Evolutionary conservation across 768 basidiomycete genomes (phyloP), one percentile per base, ranked within the genome.

Genomic region (Suillus sp.): DNA sequence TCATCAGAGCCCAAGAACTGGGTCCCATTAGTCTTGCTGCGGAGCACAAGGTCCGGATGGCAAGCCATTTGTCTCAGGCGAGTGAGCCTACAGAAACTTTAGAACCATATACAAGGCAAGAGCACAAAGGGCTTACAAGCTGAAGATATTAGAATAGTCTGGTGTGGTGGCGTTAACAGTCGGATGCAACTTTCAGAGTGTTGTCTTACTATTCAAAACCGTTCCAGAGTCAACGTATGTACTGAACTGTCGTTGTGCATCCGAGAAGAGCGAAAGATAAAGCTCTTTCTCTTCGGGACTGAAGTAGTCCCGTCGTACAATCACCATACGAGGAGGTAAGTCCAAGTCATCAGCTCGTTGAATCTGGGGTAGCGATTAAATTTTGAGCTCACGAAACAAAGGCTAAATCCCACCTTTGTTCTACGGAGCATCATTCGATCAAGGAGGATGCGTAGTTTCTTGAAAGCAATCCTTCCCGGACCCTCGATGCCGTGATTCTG

Each of bases 271-370:
- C 1, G 92, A 94, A 38, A 89, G 82, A 73, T 96, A 97, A 4
- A 98, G 79, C 69, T 99, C 97, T 73, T 95, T 98, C 78, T 99
- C 97, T 75, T 97, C 96, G 0, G 93, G 91, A 66, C 93, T 95
- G 81, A 99, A 99, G 75, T 90, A 92, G 74, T 99, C 96, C 58
- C 88, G 80, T 50, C 94, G 86, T 62, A 99, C 88, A 55, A 92
- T 82, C 25, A 99, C 91, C 0, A 89, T 95, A 43, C 97, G 84
- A 8, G 97, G 97, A 9, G 97, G 97, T 22, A 99, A 78, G 7
- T 95, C 97, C 27, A 99, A 85, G 73, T 99, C 97, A 71, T 99
- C 97, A 1, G 96, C 96, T 61, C 91, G 85, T 85, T 99, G 92
- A 51, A 98, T 80, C 89, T 98, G 59, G 8, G 1, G 30, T 18